phyloP scores from a whole-genome alignment of 73 alveolate genomes.

The Paramecium primaurelia region DNA sequence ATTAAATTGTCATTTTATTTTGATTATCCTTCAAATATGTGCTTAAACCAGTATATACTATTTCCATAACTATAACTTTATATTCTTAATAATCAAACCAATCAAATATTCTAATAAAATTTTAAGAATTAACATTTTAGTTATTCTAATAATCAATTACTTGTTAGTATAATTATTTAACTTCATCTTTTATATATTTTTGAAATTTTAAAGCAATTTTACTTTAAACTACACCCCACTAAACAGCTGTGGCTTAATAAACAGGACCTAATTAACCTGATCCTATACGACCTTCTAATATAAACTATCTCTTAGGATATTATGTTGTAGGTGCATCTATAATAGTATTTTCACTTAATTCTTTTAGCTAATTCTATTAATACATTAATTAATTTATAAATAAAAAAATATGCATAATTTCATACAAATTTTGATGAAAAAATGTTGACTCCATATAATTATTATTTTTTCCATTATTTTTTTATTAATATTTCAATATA shows the following conservation, averaged over 20 bases:
- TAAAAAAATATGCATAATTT: no score
- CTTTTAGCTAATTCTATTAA: neutral
- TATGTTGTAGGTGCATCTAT: neutral
- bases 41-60: neutral
- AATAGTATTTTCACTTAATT: no score
- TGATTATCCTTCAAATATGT: neutral
- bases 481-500: no score
- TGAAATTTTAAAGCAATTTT: neutral
- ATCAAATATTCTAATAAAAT: neutral
- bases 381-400: neutral
- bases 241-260: neutral
- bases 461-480: no score
- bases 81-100: neutral
- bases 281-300: neutral
- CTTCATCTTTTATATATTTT: neutral
- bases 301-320: neutral
- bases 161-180: neutral
- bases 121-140: neutral
- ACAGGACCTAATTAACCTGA: neutral
- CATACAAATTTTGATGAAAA: no score
- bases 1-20: neutral
- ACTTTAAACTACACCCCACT: neutral
- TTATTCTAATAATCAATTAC: neutral
- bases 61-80: neutral
- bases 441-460: no score